Evolutionary conservation across 306 rosid genomes (phyloP), one percentile per base, ranked within the genome.

Genomic region (Glycine latifolia): DNA sequence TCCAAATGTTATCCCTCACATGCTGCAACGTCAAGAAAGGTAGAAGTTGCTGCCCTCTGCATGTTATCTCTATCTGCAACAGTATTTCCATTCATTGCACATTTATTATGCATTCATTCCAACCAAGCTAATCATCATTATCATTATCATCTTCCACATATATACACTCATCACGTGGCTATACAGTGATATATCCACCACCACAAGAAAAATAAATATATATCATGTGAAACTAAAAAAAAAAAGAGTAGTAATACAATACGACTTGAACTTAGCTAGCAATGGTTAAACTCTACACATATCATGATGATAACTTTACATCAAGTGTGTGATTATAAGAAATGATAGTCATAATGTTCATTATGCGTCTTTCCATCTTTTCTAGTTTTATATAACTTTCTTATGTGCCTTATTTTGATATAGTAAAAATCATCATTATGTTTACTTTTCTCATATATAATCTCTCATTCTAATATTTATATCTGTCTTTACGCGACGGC

Each of bases 1-100:
- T 90, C 99, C 99, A 95, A 50, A 95, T 93, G 85, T 75, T 87
- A 79, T 95, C 98, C 85, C 99, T 91, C 76, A 95, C 95, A 78
- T 95, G 94, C 87, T 92, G 91, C 93, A 95, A 90, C 82, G 99
- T 95, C 85, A 94, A 90, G 89, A 87, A 89, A 46, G 97, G 98
- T 79, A 59, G 56, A 47, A 95, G 87, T 71, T 88, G 86, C 48
- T 93, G 97, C 82, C 99, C 98, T 91, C 93, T 93, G 86, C 98
- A 92, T 91, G 82, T 91, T 86, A 95, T 93, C 94, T 91, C 98
- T 89, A 95, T 78, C 99, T 95, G 95, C 91, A 77, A 80, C 56
- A 66, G 46, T 59, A 69, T 70, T 84, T 59, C 47, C 73, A 79
- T 83, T 84, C 75, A 77, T 71, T 26, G 61, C 60, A 70, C 9